A percentile compares a stretch with the other conserved stretches of the same genome.
Evolutionary conservation across 768 basidiomycete genomes (phyloP).

Genomic region (Mycena galopus): DNA sequence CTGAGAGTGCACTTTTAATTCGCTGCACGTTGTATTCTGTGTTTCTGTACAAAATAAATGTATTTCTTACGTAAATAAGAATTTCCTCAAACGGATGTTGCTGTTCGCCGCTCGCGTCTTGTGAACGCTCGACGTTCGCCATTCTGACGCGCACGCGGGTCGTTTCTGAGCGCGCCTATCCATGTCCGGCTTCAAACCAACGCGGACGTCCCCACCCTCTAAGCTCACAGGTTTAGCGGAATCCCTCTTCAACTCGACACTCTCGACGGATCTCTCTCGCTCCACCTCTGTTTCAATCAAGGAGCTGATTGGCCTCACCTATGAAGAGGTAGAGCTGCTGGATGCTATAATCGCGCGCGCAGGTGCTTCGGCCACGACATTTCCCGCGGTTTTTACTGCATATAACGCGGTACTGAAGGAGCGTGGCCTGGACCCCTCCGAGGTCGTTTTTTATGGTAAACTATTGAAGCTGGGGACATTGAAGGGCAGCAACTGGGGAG

Average conservation of each 20-base stretch:
- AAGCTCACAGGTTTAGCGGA: slow-evolving; percentile 42
- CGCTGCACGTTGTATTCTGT: background rate
- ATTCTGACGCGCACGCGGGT: background rate
- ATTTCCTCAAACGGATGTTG: background rate
- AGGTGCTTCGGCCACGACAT: slow-evolving; percentile 76
- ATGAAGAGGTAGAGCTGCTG: slow-evolving; percentile 75
- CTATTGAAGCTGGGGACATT: slow-evolving; percentile 86
- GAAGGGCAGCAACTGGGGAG: slow-evolving; percentile 84
- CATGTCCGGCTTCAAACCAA: slow-evolving; percentile 51
- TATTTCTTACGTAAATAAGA: background rate
- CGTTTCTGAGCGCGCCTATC: background rate
- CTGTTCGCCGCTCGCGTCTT: background rate
- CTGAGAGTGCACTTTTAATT: slow-evolving; percentile 74
- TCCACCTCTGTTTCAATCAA: slow-evolving; percentile 56
- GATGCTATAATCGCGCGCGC: slow-evolving; percentile 82
- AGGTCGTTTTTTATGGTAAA: slow-evolving; percentile 86
- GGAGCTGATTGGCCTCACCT: slow-evolving; percentile 66
- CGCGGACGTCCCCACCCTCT: slow-evolving; percentile 49
- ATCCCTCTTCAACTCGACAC: slow-evolving; percentile 32
- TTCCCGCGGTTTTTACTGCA: slow-evolving; percentile 85
- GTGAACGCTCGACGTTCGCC: no score
- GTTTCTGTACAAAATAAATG: slow-evolving; percentile 3
- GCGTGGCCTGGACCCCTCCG: slow-evolving; percentile 81
- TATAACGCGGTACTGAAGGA: slow-evolving; percentile 85
- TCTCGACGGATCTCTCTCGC: slow-evolving; percentile 54